phyloP scores from a whole-genome alignment of 495 filamentous ascomycete species.

The Daldinia vernicosa region DNA sequence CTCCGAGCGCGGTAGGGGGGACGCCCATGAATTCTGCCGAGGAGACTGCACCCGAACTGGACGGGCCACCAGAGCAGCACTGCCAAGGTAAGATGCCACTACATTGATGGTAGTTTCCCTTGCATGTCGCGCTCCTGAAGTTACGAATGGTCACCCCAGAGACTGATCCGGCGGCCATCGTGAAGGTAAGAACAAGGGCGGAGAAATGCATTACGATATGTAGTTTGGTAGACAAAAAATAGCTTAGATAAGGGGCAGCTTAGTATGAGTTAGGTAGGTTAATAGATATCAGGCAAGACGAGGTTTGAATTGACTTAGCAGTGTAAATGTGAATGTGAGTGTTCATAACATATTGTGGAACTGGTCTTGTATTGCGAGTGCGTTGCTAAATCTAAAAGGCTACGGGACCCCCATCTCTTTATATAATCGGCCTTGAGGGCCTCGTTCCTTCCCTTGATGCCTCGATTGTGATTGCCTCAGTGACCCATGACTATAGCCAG shows the following conservation, averaged over 20 bases:
- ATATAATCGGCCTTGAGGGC: no score
- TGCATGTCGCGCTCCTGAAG: not conserved
- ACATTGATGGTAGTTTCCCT: not conserved
- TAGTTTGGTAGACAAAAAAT: not conserved
- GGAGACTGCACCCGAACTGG: not conserved
- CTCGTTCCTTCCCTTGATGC: no score
- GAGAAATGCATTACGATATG: not conserved
- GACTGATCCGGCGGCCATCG: not conserved
- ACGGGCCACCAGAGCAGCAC: not conserved
- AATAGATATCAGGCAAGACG: not conserved
- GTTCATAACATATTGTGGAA: no score
- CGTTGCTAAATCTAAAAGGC: no score
- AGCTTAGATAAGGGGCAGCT: not conserved
- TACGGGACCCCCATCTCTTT: no score
- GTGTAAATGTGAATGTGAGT: no score
- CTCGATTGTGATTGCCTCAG: no score
- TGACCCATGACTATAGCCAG: no score
- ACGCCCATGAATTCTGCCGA: not conserved
- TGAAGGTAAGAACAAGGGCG: not conserved
- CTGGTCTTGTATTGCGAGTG: no score
- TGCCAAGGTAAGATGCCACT: not conserved
- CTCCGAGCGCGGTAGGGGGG: not conserved
- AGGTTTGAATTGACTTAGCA: not conserved
- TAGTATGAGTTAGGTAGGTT: not conserved
- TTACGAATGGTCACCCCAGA: not conserved